Evolutionary conservation across 2,329 filamentous ascomycete species (phyloP).

Genomic region (Pyricularia sp.): DNA sequence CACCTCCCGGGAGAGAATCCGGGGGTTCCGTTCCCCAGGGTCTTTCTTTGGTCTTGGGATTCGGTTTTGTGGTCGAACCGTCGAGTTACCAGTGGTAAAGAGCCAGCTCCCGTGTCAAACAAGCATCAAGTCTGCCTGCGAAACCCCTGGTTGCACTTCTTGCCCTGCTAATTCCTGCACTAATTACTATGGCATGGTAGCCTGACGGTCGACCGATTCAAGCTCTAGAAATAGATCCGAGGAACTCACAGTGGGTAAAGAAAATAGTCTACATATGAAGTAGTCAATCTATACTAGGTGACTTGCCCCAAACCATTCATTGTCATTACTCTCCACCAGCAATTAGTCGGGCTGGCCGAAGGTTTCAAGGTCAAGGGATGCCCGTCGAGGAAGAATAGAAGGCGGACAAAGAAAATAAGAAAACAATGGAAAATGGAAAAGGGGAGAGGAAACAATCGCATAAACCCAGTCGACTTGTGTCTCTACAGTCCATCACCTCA

Average conservation of each 20-base stretch:
- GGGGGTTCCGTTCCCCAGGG: not conserved
- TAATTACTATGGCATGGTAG: not conserved
- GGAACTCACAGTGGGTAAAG: not conserved
- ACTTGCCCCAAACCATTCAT: not conserved
- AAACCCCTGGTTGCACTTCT: not conserved
- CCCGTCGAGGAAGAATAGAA: not conserved
- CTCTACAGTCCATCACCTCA: not conserved
- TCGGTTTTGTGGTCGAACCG: not conserved
- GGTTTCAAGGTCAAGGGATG: not conserved
- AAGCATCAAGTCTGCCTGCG: not conserved
- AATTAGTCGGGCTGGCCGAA: not conserved
- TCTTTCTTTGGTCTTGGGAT: not conserved
- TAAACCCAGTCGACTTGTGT: not conserved
- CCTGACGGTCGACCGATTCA: not conserved
- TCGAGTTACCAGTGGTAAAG: not conserved
- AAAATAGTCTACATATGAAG: not conserved
- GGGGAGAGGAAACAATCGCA: not conserved
- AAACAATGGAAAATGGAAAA: not conserved
- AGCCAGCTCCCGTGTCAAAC: not conserved
- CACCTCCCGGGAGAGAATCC: not conserved
- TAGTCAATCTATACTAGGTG: not conserved
- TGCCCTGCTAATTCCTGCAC: not conserved
- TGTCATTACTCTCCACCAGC: not conserved
- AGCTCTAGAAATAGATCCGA: not conserved
- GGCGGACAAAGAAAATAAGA: not conserved